These are phyloP conservation scores for Leucaena leucocephala DNA, from an alignment of 306 rosid genomes.

Conservation along the genomic window DNA sequence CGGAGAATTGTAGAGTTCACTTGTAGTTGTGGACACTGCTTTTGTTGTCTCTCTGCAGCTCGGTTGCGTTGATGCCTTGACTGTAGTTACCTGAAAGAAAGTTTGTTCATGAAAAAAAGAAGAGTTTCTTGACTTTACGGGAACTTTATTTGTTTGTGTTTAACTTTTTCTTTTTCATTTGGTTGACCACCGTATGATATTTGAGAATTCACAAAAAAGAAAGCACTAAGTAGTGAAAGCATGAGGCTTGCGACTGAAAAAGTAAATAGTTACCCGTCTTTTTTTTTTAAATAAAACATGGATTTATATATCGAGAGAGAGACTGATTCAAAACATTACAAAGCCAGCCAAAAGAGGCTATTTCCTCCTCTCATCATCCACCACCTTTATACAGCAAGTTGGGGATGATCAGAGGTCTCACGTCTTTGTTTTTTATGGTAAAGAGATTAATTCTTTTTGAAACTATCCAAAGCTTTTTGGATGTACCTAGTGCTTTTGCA, in stretches of 20 bases:
- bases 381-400: background rate
- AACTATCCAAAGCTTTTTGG: background rate
- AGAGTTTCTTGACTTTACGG: background rate
- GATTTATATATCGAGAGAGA: no score
- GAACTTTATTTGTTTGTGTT: background rate
- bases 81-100: background rate
- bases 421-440: background rate
- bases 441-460: background rate
- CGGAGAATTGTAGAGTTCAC: background rate
- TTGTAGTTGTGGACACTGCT: background rate
- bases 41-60: background rate
- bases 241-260: background rate
- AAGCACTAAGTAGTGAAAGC: background rate
- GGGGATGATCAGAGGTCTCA: background rate
- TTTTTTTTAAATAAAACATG: no score
- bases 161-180: constrained; percentile 22
- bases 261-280: background rate
- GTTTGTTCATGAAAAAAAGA: background rate
- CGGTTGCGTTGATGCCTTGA: background rate
- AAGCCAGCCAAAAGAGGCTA: background rate
- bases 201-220: background rate
- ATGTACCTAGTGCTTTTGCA: background rate
- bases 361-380: background rate
- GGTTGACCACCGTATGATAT: background rate
- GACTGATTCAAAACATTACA: background rate